Conservation (phyloP, 2,329 filamentous ascomycete species). For the Tolypocladium nubicola region DNA sequence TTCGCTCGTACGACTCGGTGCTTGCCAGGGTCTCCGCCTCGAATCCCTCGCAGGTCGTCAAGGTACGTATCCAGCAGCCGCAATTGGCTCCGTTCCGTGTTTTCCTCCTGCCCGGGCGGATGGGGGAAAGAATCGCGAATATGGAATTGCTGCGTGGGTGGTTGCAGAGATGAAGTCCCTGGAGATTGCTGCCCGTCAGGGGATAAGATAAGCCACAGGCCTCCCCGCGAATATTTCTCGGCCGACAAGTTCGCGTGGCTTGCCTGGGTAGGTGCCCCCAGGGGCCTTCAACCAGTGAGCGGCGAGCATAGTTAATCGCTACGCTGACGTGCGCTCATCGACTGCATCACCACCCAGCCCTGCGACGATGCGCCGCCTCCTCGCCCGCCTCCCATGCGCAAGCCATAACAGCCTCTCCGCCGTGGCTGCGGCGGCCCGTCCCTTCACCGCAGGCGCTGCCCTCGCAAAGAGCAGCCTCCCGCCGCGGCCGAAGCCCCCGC, state of each 20-base stretch:
- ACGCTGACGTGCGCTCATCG: background rate
- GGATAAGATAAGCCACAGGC: background rate
- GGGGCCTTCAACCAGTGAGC: background rate
- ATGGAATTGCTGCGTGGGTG: background rate
- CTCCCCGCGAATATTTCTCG: background rate
- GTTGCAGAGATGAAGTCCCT: background rate
- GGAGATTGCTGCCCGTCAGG: background rate
- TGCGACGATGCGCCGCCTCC: background rate
- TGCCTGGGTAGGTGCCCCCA: background rate
- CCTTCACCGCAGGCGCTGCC: slow-evolving; percentile 21
- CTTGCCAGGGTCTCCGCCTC: background rate
- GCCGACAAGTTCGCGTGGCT: background rate
- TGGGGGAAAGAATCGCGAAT: background rate
- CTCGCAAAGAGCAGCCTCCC: slow-evolving; percentile 49
- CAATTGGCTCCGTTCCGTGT: background rate
- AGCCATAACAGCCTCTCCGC: background rate
- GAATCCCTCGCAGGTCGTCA: background rate
- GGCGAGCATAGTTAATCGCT: background rate
- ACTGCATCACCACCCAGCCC: background rate
- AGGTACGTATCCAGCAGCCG: background rate
- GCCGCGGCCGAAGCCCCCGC: slow-evolving; percentile 59
- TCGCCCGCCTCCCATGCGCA: background rate
- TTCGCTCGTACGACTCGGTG: background rate
- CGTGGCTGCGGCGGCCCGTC: slow-evolving; percentile 1
- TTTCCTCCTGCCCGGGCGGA: background rate